Evolutionary conservation across 148 eudicot genomes (phyloP).

Genomic region (Chenopodium berlandieri): DNA sequence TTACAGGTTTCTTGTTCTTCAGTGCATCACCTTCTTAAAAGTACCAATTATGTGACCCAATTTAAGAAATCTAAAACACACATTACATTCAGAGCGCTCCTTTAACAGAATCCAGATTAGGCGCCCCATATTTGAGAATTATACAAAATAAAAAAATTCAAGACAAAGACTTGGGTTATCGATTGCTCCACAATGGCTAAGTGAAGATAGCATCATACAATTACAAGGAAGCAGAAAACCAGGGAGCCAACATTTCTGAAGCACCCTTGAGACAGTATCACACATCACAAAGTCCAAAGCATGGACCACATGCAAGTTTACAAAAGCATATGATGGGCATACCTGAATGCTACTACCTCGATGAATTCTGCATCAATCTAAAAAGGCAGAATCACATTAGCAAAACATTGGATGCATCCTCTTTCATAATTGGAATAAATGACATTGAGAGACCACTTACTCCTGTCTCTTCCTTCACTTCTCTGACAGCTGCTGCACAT

Average conservation of each 20-base stretch:
- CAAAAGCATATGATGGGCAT: slow-evolving; percentile 4
- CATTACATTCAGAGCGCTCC: not conserved
- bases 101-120: not conserved
- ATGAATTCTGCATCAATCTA: slow-evolving; percentile 76
- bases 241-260: not conserved
- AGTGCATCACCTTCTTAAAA: not conserved
- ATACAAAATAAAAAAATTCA: not conserved
- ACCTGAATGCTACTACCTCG: slow-evolving; percentile 77
- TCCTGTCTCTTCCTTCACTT: slow-evolving; percentile 93
- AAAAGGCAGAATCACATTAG: slow-evolving; percentile 25
- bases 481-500: slow-evolving; percentile 58
- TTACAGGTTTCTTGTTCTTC: not conserved
- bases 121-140: not conserved
- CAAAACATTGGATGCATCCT: not conserved
- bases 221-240: slow-evolving; percentile 13
- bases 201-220: not conserved
- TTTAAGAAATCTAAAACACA: not conserved
- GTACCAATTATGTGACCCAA: not conserved
- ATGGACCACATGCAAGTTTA: not conserved
- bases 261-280: not conserved
- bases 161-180: not conserved
- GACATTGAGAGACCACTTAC: slow-evolving; percentile 40
- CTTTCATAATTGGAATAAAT: not conserved
- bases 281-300: not conserved
- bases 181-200: not conserved